phyloP scores from a whole-genome alignment of 257 asterid genomes.

The Solanum infundibuliforme region DNA sequence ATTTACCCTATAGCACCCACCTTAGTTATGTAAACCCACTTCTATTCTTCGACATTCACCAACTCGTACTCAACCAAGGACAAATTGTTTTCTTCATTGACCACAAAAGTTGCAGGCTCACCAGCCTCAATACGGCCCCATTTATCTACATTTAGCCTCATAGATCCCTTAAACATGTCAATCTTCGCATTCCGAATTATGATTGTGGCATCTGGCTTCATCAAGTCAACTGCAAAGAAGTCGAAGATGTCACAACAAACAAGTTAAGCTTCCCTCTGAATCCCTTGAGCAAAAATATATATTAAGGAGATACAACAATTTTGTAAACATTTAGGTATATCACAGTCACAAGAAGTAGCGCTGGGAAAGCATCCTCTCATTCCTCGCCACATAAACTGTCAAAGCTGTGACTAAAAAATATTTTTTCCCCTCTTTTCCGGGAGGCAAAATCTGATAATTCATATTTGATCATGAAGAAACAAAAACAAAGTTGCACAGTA shows the following conservation, averaged over 20 bases:
- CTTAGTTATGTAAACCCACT: neutral
- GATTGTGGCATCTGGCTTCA: slow-evolving; percentile 46
- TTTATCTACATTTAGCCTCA: slow-evolving; percentile 74
- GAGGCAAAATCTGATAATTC: neutral
- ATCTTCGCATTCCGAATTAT: slow-evolving; percentile 64
- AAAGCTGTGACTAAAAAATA: neutral
- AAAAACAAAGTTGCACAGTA: neutral
- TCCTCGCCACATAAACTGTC: neutral
- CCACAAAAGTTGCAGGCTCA: slow-evolving; percentile 51
- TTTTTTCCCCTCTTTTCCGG: neutral
- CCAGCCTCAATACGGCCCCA: slow-evolving; percentile 75
- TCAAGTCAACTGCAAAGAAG: slow-evolving; percentile 50
- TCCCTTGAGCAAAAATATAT: neutral
- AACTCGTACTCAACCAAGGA: slow-evolving; percentile 72
- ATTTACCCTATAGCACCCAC: slow-evolving; percentile 11
- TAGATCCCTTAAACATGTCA: slow-evolving; percentile 76
- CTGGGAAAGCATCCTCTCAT: neutral
- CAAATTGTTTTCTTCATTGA: slow-evolving; percentile 71
- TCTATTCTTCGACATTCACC: slow-evolving; percentile 46
- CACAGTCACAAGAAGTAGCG: neutral
- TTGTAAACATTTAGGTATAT: neutral
- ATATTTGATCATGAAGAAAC: neutral
- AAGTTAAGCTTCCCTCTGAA: neutral
- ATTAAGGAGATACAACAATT: neutral
- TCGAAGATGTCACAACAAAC: neutral